These are phyloP conservation scores for Suillus occidentalis DNA, from an alignment of 768 basidiomycete species.

Conservation along the genomic window DNA sequence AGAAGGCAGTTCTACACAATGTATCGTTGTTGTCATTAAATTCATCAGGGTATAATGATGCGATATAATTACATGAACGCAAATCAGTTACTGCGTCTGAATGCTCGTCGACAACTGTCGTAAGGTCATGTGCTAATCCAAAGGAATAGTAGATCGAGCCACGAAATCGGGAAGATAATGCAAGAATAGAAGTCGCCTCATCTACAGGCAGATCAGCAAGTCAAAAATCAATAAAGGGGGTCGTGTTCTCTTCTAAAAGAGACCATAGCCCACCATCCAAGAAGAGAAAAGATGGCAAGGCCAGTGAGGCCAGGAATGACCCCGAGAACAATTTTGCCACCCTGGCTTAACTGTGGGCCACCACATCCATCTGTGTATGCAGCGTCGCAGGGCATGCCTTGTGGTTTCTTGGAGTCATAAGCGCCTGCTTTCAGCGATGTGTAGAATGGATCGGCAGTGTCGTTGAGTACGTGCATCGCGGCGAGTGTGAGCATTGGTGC, in stretches of 20 bases:
- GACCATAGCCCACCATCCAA: conserved; percentile 34
- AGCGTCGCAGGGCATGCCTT: conserved; percentile 76
- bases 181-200: background rate
- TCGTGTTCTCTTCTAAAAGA: background rate
- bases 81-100: background rate
- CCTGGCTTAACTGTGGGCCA: conserved; percentile 52
- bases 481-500: conserved; percentile 87
- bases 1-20: background rate
- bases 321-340: conserved; percentile 69
- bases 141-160: background rate
- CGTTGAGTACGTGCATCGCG: conserved; percentile 72
- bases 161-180: background rate
- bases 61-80: conserved; percentile 4
- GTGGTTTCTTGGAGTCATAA: conserved; percentile 59
- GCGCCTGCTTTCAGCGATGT: conserved; percentile 67
- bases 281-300: conserved; percentile 49
- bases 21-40: background rate
- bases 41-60: conserved; percentile 4
- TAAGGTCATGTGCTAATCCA: background rate
- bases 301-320: conserved; percentile 65
- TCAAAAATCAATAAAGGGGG: background rate
- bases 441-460: conserved; percentile 74
- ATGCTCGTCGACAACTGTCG: background rate
- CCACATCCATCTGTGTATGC: conserved; percentile 58
- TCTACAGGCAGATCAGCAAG: background rate